phyloP scores from a whole-genome alignment of 768 basidiomycete species.

The Termitomyces sp. region DNA sequence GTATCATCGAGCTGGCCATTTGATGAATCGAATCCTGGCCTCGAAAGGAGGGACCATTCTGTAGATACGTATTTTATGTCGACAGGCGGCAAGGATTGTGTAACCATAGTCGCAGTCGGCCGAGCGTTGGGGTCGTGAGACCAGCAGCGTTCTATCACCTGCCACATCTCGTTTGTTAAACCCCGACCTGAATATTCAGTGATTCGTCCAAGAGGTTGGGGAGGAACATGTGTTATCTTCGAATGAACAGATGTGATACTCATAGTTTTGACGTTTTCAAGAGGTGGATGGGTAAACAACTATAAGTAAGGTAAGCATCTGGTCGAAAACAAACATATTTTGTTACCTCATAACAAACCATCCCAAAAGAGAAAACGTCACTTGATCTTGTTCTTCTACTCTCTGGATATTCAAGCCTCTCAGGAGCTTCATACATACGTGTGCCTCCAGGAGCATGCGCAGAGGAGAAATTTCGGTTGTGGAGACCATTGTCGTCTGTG shows the following conservation, averaged over 20 bases:
- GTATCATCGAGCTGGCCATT: not conserved
- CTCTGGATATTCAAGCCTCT: not conserved
- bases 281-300: not conserved
- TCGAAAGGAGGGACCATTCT: not conserved
- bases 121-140: not conserved
- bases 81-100: not conserved
- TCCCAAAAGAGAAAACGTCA: not conserved
- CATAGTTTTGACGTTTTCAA: not conserved
- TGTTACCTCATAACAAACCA: not conserved
- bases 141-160: not conserved
- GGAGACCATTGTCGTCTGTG: slow-evolving; percentile 7
- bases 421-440: not conserved
- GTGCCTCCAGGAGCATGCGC: not conserved
- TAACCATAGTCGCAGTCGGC: not conserved
- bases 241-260: not conserved
- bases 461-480: not conserved
- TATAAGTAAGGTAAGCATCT: not conserved
- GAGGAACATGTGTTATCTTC: not conserved
- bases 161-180: not conserved
- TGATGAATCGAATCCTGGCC: not conserved
- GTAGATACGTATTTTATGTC: not conserved
- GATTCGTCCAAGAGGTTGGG: not conserved
- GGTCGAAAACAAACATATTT: not conserved
- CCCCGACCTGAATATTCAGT: not conserved
- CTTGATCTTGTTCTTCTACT: not conserved